A percentile compares a stretch with the other conserved stretches of the same genome.
These are phyloP conservation scores for Starmerella floris DNA, from an alignment of 805 yeast genomes.

Conservation along the genomic window DNA sequence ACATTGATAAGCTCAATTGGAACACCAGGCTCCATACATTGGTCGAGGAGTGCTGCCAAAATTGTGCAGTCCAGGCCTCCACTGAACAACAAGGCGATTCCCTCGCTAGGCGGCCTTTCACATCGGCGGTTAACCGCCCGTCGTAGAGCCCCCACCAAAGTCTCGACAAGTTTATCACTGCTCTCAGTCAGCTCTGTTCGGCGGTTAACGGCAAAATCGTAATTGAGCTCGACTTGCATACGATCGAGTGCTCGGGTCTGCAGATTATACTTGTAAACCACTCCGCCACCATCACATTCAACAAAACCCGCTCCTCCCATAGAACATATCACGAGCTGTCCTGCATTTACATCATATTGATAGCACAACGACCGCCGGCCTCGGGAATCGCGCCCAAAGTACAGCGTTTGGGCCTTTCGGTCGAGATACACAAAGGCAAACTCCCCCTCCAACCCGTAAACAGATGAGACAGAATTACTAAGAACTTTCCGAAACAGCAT, in stretches of 20 bases:
- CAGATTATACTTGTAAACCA: constrained; percentile 7
- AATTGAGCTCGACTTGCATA: too few species aligned
- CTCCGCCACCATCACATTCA: constrained; percentile 21
- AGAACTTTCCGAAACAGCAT: constrained; percentile 27
- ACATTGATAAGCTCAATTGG: constrained; percentile 73
- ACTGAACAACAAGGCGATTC: constrained; percentile 59
- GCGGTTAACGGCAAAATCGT: too few species aligned
- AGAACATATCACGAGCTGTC: constrained; percentile 13
- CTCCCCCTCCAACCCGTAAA: constrained; percentile 51
- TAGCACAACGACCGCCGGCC: constrained; percentile 72
- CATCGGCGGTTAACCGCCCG: constrained; percentile 14
- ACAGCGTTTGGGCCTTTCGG: constrained; percentile 27
- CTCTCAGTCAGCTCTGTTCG: neutral
- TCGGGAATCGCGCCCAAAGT: constrained; percentile 71
- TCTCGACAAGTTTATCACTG: too few species aligned
- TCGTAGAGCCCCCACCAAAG: constrained; percentile 3
- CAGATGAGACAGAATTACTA: constrained; percentile 27
- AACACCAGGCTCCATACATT: constrained; percentile 17
- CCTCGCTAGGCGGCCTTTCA: constrained; percentile 10
- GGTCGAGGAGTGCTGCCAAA: constrained; percentile 38
- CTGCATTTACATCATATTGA: constrained; percentile 18
- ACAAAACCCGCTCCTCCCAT: constrained; percentile 10
- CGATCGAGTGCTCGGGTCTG: neutral
- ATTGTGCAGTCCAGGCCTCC: constrained; percentile 94
- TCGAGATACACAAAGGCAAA: constrained; percentile 52